Conservation (phyloP, 2,329 filamentous ascomycete species). For the Ophiocordyceps sinensis region DNA sequence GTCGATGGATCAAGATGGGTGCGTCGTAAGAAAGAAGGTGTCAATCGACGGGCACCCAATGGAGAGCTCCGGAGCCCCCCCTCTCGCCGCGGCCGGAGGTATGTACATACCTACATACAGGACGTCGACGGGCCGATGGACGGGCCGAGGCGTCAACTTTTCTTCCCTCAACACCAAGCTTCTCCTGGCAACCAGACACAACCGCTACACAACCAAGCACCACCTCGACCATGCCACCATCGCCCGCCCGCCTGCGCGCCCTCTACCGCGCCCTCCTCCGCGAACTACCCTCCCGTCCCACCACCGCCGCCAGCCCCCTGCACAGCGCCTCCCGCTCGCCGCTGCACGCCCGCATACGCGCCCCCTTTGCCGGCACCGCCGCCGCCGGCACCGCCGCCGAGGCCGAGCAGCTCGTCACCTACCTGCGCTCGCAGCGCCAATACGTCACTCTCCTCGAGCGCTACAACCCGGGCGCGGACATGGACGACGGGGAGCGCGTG, state of each 20-base stretch:
- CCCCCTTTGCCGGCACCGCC: constrained; percentile 13
- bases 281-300: constrained; percentile 63
- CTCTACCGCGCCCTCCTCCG: constrained; percentile 82
- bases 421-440: constrained; percentile 70
- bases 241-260: constrained; percentile 45
- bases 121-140: no score
- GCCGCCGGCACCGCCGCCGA: constrained; percentile 13
- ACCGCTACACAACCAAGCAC: no score
- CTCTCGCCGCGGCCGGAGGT: no score
- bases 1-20: no score
- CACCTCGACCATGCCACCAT: constrained; percentile 1
- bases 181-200: no score
- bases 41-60: background rate
- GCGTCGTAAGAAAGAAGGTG: background rate
- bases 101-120: no score
- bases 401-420: constrained; percentile 66
- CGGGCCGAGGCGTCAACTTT: no score
- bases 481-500: constrained; percentile 75
- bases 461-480: constrained; percentile 85
- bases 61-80: no score
- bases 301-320: constrained; percentile 9
- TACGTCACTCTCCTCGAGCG: constrained; percentile 73
- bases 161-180: no score
- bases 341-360: constrained; percentile 16
- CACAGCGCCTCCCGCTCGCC: constrained; percentile 44